Evolutionary conservation across 2,329 filamentous ascomycete species (phyloP), one percentile per base, ranked within the genome.

Genomic region (Colletotrichum sp.): DNA sequence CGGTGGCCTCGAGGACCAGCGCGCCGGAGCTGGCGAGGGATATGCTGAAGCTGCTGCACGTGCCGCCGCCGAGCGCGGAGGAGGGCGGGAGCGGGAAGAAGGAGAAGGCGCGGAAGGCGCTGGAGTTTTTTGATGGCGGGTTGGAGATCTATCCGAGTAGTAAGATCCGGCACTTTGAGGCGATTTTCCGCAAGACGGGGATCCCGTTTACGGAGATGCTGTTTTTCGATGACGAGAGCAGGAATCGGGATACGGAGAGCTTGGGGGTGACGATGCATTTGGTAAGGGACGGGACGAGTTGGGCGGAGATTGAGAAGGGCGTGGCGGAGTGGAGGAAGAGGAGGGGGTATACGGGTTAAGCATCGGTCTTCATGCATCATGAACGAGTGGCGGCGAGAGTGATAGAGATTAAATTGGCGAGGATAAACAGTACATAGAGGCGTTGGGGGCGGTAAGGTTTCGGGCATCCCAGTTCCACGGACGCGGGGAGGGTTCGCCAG

Each of bases 161-260:
- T 82, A 99, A 99, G 89, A 93, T 94, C n/a, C 91, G 92, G 77
- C 96, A 99, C 85, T 98, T 99, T 80, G 89, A 93, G 81, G 88
- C 90, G 7, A 88, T 99, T 79, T 91, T 94, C 12, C 91, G 93
- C 82, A 89, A 92, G 72, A 96, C 94, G 16, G 92, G 92, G 2
- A 84, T 98, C 4, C 86, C 88, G 8, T 98, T 92, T 81, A 90
- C 94, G 78, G 95, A 98, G 64, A 98, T 99, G 94, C 84, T 99
- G 39, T 99, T 99, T 84, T 99, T 99, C 79, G 96, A 99, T 80
- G 96, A 99, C 80, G 96, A 99, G 90, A 89, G 90, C 69, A 87
- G 96, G 77, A 99, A 99, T 82, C 89, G 92, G 74, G 96, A 98
- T 82, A 96, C 98, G 1, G 92, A 93, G 86, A 87, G 82, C 30